Base-by-base conservation (phyloP, 164 flowering plant genomes). In the Chloranthus sessilifolius region DNA sequence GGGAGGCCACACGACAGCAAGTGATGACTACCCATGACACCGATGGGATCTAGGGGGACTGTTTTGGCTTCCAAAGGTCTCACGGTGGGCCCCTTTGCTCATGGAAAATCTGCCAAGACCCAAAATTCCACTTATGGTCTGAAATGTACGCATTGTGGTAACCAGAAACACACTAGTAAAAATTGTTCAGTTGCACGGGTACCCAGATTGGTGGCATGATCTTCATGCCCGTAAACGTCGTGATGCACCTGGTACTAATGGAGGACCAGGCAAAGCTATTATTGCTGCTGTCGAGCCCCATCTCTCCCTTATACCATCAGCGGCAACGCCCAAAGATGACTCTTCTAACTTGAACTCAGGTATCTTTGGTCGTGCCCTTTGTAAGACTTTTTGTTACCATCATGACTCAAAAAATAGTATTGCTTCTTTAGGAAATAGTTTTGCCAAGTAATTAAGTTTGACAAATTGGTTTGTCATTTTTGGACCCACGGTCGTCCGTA, bases 181-280 rank as follows among this genome's bases (percentile, higher is more conserved):
- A n/a, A n/a, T n/a, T n/a, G n/a, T n/a, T 25, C 10, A 14, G 4
- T 10, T 46, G 33, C 20, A 46, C 15, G 50, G 50, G 15, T 46
- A 46, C n/a, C 35, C 50, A 3, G 35, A 46, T 2, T 46, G 50
- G 34, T 46, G 50, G 50, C 30, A 46, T n/a, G 35, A 11, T 26
- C 28, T 11, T 16, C 25, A 46, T 3, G 44, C 34, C 5, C 5
- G 10, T 5, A 30, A 30, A 10, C 5, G 10, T 5, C 5, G 34
- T 30, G 34, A 30, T 30, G 34, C n/a, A n/a, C n/a, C n/a, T n/a
- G n/a, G n/a, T n/a, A 36, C 3, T 17, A 17, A 36, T 36, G 22
- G 47, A 43, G 25, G 14, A 29, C 9, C 22, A 43, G 12, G 40
- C 6, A 36, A 14, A 14, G 40, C 12, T 3, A 17, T 17, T 14